Base-by-base conservation (phyloP, 2,329 filamentous ascomycete genomes). In the Aspergillus spinulosporus region DNA sequence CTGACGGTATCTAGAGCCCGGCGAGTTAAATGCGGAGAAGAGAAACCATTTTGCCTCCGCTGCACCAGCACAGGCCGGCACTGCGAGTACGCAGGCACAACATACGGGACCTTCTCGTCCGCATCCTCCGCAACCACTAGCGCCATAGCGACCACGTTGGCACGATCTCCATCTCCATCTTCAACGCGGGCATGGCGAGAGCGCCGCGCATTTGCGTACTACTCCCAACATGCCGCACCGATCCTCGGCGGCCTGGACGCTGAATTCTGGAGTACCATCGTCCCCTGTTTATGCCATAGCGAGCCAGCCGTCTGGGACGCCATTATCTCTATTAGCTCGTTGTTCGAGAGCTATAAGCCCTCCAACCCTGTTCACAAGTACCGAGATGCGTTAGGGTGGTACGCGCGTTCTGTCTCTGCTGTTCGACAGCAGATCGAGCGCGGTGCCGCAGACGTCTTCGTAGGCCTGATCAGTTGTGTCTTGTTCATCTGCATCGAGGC, bases 301-400 rank as follows among this genome's bases (percentile, higher is more conserved):
- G 70, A 74, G 49, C 66, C 71, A 3, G 70, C 71, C 4, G 70
- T 76, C 2, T 74, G 73, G 71, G 70, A 75, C 64, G 68, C 72
- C 12, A 68, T 74, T 39, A 69, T 72, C 31, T 63, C 72, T 3
- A 67, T 74, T n/a, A 72, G 72, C 54, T 62, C 68, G 11, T 56
- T 75, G 5, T 72, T 69, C 42, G 73, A 75, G 43, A 63, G 49
- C 46, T 63, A 66, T 4, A 60, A 69, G 14, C 56, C 29, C 2
- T 37, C 5, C 7, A 6, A 5, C 2, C 52, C 63, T 1, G 60
- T 55, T 43, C 62, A 64, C 14, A 62, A 57, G 8, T 66, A 66
- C 5, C 64, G 56, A 46, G 67, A 69, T 6, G 69, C 68, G 2
- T 48, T 71, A 54, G 37, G 14, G n/a, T 71, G 70, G 69, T 72